Base-by-base conservation (phyloP, 1,284 basidiomycete genomes). In the Sanghuangporus weigelae region DNA sequence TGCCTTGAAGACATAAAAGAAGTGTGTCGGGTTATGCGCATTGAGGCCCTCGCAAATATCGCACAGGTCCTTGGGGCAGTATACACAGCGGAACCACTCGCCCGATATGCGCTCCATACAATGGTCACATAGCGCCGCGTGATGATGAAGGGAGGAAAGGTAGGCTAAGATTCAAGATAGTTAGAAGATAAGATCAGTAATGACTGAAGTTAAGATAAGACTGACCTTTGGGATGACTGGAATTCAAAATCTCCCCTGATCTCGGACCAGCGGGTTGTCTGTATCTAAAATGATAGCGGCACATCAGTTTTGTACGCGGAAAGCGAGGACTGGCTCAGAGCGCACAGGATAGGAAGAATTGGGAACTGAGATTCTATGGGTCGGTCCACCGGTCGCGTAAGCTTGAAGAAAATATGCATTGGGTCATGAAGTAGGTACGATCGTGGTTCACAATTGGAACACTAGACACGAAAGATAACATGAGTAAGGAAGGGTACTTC, bases 1-100 rank as follows among this genome's bases (percentile, higher is more conserved):
- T 1, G 90, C 85, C 74, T 96, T 96, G 78, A 96, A 90, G 8
- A 92, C 89, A 36, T 94, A 79, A 74, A 95, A 96, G 48, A 92
- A 78, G 71, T 96, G 93, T 2, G 84, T 86, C 61, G 84, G 79
- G 69, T 95, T 84, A 71, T 96, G 93, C 49, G 88, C 89, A 68
- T 92, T 91, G 36, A 91, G 76, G 63, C 77, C 79, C 72, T 94
- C 89, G 67, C 93, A 95, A 39, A 81, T 81, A 61, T 86, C 84
- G 74, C 93, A 95, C 19, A 95, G 78, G 73, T 95, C 93, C 67
- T 83, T 86, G 4, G 83, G 81, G 71, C 94, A 96, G 71, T 93
- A 93, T 2, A 85, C 92, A 71, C 94, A 96, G 67, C 90, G 84
- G 74, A 90, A 90, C 94, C 94, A 96, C 67, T 85, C 84, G 7